These are phyloP conservation scores for Crithidia expoeki DNA, from an alignment of 208 protist genomes.

Conservation along the genomic window DNA sequence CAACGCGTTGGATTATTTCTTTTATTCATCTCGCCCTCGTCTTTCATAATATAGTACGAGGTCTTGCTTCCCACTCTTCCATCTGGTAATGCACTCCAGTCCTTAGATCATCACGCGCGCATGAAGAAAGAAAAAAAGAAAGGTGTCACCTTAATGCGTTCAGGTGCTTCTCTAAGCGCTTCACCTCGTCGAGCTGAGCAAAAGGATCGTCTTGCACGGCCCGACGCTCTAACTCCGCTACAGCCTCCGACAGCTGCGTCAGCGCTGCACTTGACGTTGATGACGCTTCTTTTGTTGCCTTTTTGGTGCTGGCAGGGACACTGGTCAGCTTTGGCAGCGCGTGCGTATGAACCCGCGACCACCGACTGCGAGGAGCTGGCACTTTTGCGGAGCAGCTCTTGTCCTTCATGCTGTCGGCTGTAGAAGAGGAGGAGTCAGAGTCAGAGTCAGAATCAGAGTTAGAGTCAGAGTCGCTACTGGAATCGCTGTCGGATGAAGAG, in stretches of 20 bases:
- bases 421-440: neutral
- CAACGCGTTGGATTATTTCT: too few species aligned
- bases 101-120: neutral
- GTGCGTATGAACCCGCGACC: constrained; percentile 16
- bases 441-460: constrained; percentile 9
- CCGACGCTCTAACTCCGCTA: constrained; percentile 22
- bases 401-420: neutral
- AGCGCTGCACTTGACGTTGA: neutral
- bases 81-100: too few species aligned
- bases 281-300: neutral
- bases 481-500: constrained; percentile 12
- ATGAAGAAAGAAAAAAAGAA: constrained; percentile 2
- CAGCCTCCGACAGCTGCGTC: constrained; percentile 13
- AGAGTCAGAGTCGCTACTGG: constrained; percentile 22
- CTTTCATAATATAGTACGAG: too few species aligned
- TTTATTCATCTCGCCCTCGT: too few species aligned
- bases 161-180: constrained; percentile 31
- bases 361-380: neutral
- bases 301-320: neutral
- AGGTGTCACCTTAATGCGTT: neutral
- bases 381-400: neutral
- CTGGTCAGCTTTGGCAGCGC: neutral
- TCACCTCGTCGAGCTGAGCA: constrained; percentile 25
- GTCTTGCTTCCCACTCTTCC: too few species aligned
- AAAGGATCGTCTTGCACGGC: constrained; percentile 27